phyloP scores from a whole-genome alignment of 1,284 basidiomycete genomes.

The Xerocomus amazonicus region DNA sequence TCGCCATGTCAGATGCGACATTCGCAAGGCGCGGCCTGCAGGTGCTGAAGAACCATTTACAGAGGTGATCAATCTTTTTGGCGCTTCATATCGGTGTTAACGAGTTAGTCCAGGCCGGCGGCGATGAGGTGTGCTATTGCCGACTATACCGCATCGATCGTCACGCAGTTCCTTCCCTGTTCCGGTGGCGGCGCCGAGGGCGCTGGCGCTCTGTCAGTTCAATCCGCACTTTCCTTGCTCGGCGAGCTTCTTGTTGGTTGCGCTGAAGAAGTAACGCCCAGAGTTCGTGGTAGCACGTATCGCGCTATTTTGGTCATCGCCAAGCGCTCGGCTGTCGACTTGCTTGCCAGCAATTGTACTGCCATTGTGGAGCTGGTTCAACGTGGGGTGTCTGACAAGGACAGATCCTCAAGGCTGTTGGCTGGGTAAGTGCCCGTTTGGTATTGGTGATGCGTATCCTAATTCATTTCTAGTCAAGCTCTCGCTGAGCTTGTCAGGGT shows the following conservation, averaged over 20 bases:
- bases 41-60: constrained; percentile 39
- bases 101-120: constrained; percentile 12
- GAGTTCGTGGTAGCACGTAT: constrained; percentile 46
- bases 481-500: constrained; percentile 47
- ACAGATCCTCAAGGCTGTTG: constrained; percentile 58
- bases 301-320: constrained; percentile 43
- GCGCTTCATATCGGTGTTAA: constrained; percentile 10
- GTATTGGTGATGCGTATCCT: constrained; percentile 5
- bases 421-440: constrained; percentile 54
- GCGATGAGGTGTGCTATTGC: constrained; percentile 21
- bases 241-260: constrained; percentile 45
- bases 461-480: constrained; percentile 39
- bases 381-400: constrained; percentile 47
- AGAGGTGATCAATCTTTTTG: constrained; percentile 34
- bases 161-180: constrained; percentile 8
- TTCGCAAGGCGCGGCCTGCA: constrained; percentile 38
- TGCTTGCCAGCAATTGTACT: constrained; percentile 33
- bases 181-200: constrained; percentile 5
- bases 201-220: constrained; percentile 27
- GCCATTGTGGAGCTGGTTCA: constrained; percentile 38
- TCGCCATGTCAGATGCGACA: constrained; percentile 33
- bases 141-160: constrained; percentile 21
- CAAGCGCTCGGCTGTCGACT: constrained; percentile 43
- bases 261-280: constrained; percentile 41
- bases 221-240: constrained; percentile 15